These are phyloP conservation scores for Trichophyton rubrum DNA, from an alignment of 2,329 filamentous ascomycete species.

Conservation along the genomic window DNA sequence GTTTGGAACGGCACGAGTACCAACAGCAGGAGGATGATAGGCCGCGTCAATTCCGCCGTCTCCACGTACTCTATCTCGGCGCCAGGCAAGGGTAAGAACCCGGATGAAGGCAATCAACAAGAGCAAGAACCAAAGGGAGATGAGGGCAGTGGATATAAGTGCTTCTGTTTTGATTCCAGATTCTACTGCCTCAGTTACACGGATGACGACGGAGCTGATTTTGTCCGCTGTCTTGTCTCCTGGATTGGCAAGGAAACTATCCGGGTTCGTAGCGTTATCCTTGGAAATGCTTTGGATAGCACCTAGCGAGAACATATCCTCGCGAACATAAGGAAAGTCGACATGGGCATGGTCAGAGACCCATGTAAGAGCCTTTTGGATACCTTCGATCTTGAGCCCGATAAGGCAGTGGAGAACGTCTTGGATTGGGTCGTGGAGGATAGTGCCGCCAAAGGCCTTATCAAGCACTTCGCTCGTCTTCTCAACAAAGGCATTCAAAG, in stretches of 20 bases:
- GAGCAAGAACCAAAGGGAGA: conserved; percentile 67
- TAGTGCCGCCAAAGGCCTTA: conserved; percentile 65
- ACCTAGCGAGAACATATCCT: conserved; percentile 72
- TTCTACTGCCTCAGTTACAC: conserved; percentile 55
- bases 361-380: conserved; percentile 89
- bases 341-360: conserved; percentile 77
- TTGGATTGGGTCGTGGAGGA: conserved; percentile 64
- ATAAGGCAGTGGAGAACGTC: conserved; percentile 80
- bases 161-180: conserved; percentile 61
- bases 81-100: conserved; percentile 49
- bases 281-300: conserved; percentile 46
- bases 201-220: conserved; percentile 61
- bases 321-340: conserved; percentile 61
- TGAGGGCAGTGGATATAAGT: conserved; percentile 61
- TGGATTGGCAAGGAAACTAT: conserved; percentile 66
- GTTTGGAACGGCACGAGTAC: conserved; percentile 6
- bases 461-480: conserved; percentile 64
- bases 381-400: conserved; percentile 67
- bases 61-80: conserved; percentile 46
- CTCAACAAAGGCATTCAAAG: conserved; percentile 68
- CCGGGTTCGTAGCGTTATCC: conserved; percentile 41
- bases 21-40: conserved; percentile 11
- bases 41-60: conserved; percentile 42
- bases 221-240: conserved; percentile 64
- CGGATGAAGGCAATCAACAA: conserved; percentile 61